Conservation (phyloP, 345 rosid species). For the Populus alba region DNA sequence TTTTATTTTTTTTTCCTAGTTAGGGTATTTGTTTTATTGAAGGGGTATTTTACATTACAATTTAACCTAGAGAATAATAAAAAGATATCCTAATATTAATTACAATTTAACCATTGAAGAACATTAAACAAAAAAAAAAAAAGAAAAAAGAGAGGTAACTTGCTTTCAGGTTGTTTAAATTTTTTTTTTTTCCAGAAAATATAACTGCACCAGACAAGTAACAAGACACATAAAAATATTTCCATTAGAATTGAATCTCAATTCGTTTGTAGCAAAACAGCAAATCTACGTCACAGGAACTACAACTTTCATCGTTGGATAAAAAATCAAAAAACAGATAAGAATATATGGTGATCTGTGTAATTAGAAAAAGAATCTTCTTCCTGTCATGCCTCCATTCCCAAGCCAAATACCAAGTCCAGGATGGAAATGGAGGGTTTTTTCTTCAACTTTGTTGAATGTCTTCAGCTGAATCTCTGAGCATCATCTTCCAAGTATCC, state of each 20-base stretch:
- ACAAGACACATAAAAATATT: background rate
- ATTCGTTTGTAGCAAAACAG: conserved; percentile 8
- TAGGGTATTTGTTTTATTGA: too few relatives aligned
- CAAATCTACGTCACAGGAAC: conserved; percentile 21
- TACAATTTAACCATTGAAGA: background rate
- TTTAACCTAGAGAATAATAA: too few relatives aligned
- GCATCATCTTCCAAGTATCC: conserved; percentile 19
- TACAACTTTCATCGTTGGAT: conserved; percentile 16
- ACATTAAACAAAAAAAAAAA: background rate
- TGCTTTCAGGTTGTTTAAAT: background rate
- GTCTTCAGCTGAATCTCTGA: conserved; percentile 3
- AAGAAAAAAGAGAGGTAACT: background rate
- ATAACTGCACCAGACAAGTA: background rate
- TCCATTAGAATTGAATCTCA: conserved; percentile 13
- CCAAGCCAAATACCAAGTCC: conserved; percentile 9
- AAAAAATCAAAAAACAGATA: conserved; percentile 1
- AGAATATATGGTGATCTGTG: conserved; percentile 7
- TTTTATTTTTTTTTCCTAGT: too few relatives aligned
- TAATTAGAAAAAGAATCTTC: conserved; percentile 15
- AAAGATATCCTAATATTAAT: too few relatives aligned
- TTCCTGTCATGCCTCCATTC: background rate
- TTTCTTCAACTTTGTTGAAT: conserved; percentile 18
- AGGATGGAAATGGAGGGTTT: conserved; percentile 4
- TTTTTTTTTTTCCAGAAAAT: background rate
- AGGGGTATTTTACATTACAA: too few relatives aligned